Base-by-base conservation (phyloP, 768 basidiomycete genomes). In the Trametes maxima region DNA sequence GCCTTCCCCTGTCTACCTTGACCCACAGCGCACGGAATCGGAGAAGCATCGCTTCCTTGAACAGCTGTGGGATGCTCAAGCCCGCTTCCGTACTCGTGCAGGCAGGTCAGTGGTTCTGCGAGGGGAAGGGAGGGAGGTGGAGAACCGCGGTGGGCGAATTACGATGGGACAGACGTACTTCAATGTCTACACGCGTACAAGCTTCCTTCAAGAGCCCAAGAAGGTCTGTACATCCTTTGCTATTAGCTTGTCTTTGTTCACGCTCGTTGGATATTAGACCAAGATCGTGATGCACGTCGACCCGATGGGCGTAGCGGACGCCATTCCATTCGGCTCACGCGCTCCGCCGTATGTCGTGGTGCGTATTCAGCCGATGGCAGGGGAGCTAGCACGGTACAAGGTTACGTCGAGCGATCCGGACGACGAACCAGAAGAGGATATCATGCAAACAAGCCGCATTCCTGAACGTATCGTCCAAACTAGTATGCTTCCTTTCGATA, bases 271-370 rank as follows among this genome's bases (percentile, higher is more conserved):
- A 22, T 16, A n/a, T 16, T 43, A 96, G 94, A 89, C 88, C 28
- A 95, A 95, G 77, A 84, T 94, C 22, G 88, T 94, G 11, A 81
- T 96, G 42, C 93, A 95, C 65, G 85, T 98, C 56, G 94, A 96
- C 72, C 82, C 87, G 17, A 68, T 82, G 16, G 91, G 90, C 4
- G 77, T 82, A 13, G 90, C 93, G 7, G 89, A 92, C 66, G 84
- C 87, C 2, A 80, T 96, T 59, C 87, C 90, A 5, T 87, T 94
- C 63, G 90, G 89, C 5, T 77, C 88, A 17, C 80, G 77, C 5
- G 80, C 78, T 16, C 82, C 90, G 8, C 92, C 94, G 0, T 89
- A 87, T 63, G 88, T 91, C n/a, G 77, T 90, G 46, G 86, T 95
- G 53, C 81, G 90, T 56, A 77, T 95, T 6, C 91, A 95, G 65